These are phyloP conservation scores for Ogataea hybrid DNA, from an alignment of 1,139 yeast genomes.

Conservation along the genomic window DNA sequence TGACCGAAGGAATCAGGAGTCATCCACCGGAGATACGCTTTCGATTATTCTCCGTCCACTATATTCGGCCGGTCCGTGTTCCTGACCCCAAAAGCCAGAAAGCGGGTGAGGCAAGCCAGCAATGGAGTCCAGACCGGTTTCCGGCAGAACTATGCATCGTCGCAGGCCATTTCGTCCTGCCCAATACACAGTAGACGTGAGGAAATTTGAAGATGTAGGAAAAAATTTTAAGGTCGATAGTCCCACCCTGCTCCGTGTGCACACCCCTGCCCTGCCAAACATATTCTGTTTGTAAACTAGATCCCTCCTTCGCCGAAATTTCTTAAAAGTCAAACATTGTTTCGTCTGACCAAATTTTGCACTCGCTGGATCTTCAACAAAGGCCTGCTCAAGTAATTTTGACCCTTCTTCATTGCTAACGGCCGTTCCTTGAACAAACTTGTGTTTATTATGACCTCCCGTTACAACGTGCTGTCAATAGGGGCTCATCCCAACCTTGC, in stretches of 20 bases:
- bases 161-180: conserved; percentile 1
- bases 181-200: conserved; percentile 4
- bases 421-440: not conserved
- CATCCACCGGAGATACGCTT: conserved; percentile 35
- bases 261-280: conserved; percentile 4
- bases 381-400: not conserved
- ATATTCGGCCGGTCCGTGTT: not conserved
- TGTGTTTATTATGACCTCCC: conserved; percentile 16
- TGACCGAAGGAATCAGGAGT: conserved; percentile 33
- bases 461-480: conserved; percentile 31
- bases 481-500: conserved; percentile 50
- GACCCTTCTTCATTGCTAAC: not conserved
- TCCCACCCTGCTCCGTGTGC: conserved; percentile 7
- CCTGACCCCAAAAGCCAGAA: not conserved
- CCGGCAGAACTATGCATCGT: not conserved
- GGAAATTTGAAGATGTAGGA: not conserved
- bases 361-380: not conserved
- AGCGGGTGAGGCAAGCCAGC: conserved; percentile 19
- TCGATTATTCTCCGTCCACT: conserved; percentile 14
- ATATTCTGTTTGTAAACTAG: conserved; percentile 4
- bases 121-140: not conserved
- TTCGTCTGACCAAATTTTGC: conserved; percentile 4
- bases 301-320: conserved; percentile 10
- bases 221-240: conserved; percentile 8
- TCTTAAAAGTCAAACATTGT: conserved; percentile 7